Evolutionary conservation across 768 basidiomycete genomes (phyloP), one percentile per base, ranked within the genome.

Genomic region (Rhizopogon roseolus): DNA sequence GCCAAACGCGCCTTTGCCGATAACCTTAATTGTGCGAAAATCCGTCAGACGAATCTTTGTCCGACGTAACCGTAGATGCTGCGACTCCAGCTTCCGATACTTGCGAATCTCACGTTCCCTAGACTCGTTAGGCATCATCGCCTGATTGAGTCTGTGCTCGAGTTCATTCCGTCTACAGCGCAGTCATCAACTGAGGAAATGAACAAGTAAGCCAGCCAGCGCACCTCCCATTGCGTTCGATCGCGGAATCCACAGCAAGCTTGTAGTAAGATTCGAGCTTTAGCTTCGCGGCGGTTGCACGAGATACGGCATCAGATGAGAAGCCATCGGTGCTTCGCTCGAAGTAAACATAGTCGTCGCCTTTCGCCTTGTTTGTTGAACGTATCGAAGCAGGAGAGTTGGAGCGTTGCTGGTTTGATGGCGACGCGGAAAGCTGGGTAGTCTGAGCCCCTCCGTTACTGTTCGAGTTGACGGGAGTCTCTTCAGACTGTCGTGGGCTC

Each of bases 221-320:
- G 50, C 63, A 96, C 95, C 96, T 83, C 49, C 88, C 87, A 71
- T 98, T 98, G 54, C 96, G 79, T 68, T 94, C 94, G 58, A 99
- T 96, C 45, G 96, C 96, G 57, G 92, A 82, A 68, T 98, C 94
- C 34, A 99, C 96, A 5, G 95, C 93, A 54, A 98, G 89, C 72
- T 98, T 98, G 79, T 99, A 99, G 76, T 87, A 98, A 43, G 95
- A 90, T 71, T 96, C 95, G 53, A 99, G 85, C 72, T 97, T 97
- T 69, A 98, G 83, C 68, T 97, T 97, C 17, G 95, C 93, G 25
- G 90, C 90, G 45, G 93, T 96, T 7, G 92, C 87, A 48, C 90
- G 89, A 54, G 93, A 92, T 50, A 93, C 80, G 17, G 92, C 88
- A 65, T 90, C 86, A 58, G 93, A 83, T 16, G 88, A 88, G 76